Conservation (phyloP, 352 stramenopile species). For the Globisporangium cystogenes region DNA sequence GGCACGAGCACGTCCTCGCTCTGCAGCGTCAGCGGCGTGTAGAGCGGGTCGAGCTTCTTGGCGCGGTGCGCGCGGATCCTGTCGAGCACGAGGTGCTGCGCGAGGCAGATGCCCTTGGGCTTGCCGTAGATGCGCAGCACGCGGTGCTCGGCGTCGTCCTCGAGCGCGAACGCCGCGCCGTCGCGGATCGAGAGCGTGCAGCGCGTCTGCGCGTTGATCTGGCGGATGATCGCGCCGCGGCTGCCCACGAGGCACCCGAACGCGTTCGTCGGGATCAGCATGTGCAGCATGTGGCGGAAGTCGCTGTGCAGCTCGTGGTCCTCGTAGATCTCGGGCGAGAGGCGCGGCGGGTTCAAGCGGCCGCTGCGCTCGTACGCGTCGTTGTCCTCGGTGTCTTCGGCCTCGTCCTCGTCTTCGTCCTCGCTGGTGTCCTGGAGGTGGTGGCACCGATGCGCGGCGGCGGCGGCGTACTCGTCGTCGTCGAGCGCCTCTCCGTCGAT, state of each 20-base stretch:
- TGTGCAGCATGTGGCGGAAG: constrained; percentile 49
- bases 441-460: neutral
- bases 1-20: constrained; percentile 16
- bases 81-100: constrained; percentile 54
- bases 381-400: neutral
- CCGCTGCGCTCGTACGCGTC: neutral
- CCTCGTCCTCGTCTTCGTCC: neutral
- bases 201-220: constrained; percentile 31
- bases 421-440: neutral
- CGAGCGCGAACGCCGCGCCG: constrained; percentile 25
- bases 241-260: constrained; percentile 46
- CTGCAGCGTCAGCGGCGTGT: constrained; percentile 29
- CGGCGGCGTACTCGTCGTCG: neutral
- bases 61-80: constrained; percentile 39
- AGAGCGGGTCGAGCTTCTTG: constrained; percentile 44
- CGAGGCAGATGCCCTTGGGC: constrained; percentile 48
- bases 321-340: constrained; percentile 45
- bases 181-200: constrained; percentile 57
- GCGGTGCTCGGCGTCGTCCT: constrained; percentile 25
- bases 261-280: constrained; percentile 53
- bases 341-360: constrained; percentile 11
- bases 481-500: neutral
- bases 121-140: constrained; percentile 58
- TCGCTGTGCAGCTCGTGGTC: constrained; percentile 48
- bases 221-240: constrained; percentile 41